Percentiles rank a stretch among this genome's conserved stretches.
These are phyloP conservation scores for Trichoderma arundinaceum DNA, from an alignment of 2,329 filamentous ascomycete species.

Conservation along the genomic window DNA sequence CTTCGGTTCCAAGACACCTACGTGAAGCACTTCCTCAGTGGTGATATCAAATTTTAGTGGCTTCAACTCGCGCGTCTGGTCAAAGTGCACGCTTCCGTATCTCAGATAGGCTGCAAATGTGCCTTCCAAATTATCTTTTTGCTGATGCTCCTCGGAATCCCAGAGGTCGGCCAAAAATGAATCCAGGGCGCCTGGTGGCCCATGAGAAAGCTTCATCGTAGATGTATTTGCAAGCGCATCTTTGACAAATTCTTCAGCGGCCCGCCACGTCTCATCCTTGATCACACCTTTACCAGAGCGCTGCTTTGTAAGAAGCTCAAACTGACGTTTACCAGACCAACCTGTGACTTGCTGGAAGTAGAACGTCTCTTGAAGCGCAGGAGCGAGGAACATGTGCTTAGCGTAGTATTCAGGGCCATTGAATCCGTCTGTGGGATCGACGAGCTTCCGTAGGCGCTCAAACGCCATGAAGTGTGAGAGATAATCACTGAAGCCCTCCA, in stretches of 20 bases:
- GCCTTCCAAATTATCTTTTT: constrained; percentile 41
- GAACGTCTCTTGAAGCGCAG: constrained; percentile 32
- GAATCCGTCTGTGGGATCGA: constrained; percentile 45
- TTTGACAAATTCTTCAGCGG: constrained; percentile 40
- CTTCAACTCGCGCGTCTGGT: constrained; percentile 41
- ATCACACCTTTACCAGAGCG: constrained; percentile 35
- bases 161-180: constrained; percentile 39
- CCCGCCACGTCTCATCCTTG: constrained; percentile 33
- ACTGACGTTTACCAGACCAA: constrained; percentile 33
- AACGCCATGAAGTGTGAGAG: constrained; percentile 41
- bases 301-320: constrained; percentile 35
- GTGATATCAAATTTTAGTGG: neutral
- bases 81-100: constrained; percentile 45
- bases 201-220: constrained; percentile 47
- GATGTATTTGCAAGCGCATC: constrained; percentile 41
- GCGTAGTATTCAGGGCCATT: constrained; percentile 44
- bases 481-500: constrained; percentile 40
- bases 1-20: constrained; percentile 8
- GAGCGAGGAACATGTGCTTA: constrained; percentile 42
- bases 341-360: constrained; percentile 26
- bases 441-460: constrained; percentile 41
- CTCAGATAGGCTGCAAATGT: constrained; percentile 47
- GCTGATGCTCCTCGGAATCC: constrained; percentile 43
- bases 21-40: neutral
- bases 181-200: constrained; percentile 37